Base-by-base conservation (phyloP, 306 rosid genomes). In the Amphicarpaea edgeworthii region DNA sequence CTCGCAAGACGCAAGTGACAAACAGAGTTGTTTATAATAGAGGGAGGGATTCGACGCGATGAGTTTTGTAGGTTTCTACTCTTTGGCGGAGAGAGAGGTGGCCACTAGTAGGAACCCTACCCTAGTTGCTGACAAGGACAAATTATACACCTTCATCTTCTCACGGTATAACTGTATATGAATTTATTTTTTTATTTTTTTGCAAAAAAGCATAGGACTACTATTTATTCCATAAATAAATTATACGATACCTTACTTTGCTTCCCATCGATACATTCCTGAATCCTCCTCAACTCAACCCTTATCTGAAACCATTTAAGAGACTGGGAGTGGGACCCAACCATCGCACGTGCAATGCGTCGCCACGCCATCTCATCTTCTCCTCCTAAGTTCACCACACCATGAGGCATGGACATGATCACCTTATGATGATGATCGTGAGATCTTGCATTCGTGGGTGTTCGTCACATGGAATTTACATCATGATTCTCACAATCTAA, bases 1-100 rank as follows among this genome's bases (percentile, higher is more conserved):
- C 83, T 81, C 4, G 66, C 14, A 6, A 47, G 12, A 28, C 63
- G 79, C 66, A 57, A 77, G 34, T 70, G 67, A 72, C n/a, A 71
- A 72, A 70, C 68, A 76, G 76, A 68, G 84, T 69, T 65, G 82
- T 68, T 64, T 49, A 49, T 41, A 74, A 49, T 41, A 74, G 14
- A 76, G 26, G n/a, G n/a, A n/a, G n/a, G n/a, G 24, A 64, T 19
- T 26, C 20, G 20, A 58, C 65, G 17, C 23, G 12, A 61, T 7
- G 59, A 16, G 1, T 45, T 68, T 49, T 47, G 2, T 41, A 59
- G 46, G 47, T n/a, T 50, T 76, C 30, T 53, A 8, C 19, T 21
- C 54, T 14, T 75, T 76, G 73, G 64, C 66, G 19, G 26, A 46
- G 60, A 12, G 37, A 46, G 59, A 16, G 34, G 45, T 16, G 71